These are phyloP conservation scores for Lycium barbarum DNA, from an alignment of 257 asterid species.

Conservation along the genomic window DNA sequence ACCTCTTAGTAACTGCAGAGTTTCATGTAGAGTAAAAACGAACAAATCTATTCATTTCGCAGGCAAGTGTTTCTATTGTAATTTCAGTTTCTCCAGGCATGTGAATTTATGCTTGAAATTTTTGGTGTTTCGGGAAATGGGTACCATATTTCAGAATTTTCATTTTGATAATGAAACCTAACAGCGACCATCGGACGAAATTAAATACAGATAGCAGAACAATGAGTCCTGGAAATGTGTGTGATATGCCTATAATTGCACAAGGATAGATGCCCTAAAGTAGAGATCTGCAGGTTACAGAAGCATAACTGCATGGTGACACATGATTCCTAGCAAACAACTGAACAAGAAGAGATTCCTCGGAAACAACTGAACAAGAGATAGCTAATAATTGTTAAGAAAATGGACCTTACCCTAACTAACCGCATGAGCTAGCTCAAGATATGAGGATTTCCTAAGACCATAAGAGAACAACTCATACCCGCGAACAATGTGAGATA, in stretches of 20 bases:
- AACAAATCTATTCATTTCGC: background rate
- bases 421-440: background rate
- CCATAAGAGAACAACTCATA: background rate
- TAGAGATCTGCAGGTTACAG: background rate
- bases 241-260: background rate
- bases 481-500: background rate
- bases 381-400: background rate
- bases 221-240: background rate
- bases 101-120: background rate
- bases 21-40: background rate
- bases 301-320: background rate
- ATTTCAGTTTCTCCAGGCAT: background rate
- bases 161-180: background rate
- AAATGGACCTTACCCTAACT: background rate
- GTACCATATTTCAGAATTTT: background rate
- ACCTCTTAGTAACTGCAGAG: background rate
- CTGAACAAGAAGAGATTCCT: background rate
- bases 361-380: background rate
- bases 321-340: background rate
- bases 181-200: background rate
- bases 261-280: background rate
- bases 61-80: background rate
- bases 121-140: conserved; percentile 3
- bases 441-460: background rate
- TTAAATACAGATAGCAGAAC: background rate